Evolutionary conservation across 345 rosid species (phyloP), one percentile per base, ranked within the genome.

Genomic region (Sisymbrium irio): DNA sequence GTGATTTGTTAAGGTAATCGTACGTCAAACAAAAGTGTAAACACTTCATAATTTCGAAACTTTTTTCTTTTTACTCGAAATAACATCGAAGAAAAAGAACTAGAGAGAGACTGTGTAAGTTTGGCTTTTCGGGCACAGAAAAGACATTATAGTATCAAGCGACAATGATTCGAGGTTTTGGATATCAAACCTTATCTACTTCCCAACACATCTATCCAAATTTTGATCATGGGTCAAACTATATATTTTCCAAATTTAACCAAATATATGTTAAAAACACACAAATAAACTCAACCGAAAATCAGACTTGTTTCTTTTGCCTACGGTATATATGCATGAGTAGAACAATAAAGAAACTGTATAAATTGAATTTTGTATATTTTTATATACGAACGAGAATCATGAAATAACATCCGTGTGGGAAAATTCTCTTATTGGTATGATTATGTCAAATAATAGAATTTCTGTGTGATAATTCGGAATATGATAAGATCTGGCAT

Each of bases 111-210:
- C 5, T 51, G 9, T 33, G 62, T 18, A 11, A 19, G 47, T 44
- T 46, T 11, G 79, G 61, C 79, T 76, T 69, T 76, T 70, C 61
- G 45, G 60, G 53, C 54, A 63, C 71, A 70, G 71, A 70, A 76
- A 28, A 63, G 79, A 62, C 75, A 63, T 8, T 7, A 69, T 42
- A 4, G 41, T 32, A 6, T 12, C 53, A 1, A 58, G 9, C 20
- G 55, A 68, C 68, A 62, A 76, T 44, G 17, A 62, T 76, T 9
- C 35, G 40, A 7, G 32, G 57, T 22, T 32, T 4, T 75, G 67
- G 51, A 51, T 20, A 20, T 6, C 25, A 55, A 76, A 69, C 9
- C 71, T 62, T 76, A 58, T 58, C 44, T 18, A 5, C n/a, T n/a
- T 41, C 62, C 51, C 44, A 30, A 65, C 53, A 62, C 41, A 62